Evolutionary conservation across 495 filamentous ascomycete genomes (phyloP).

Genomic region (Corynascus novoguineensis): DNA sequence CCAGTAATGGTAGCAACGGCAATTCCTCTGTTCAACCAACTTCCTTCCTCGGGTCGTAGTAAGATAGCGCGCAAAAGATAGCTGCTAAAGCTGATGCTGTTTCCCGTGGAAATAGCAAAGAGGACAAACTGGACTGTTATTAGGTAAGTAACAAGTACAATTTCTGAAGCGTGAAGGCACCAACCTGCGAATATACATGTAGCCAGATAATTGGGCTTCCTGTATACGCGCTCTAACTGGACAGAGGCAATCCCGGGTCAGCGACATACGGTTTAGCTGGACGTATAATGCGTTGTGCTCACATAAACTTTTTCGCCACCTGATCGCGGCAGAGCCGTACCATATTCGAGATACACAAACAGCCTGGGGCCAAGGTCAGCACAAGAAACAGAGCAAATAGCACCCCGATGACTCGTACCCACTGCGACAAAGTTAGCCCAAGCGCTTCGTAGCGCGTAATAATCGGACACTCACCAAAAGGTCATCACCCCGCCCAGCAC

Average conservation of each 20-base stretch:
- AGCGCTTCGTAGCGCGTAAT: background rate
- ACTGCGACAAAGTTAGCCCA: slow-evolving; percentile 10
- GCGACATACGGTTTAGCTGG: background rate
- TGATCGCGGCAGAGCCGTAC: slow-evolving; percentile 31
- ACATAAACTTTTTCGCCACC: slow-evolving; percentile 36
- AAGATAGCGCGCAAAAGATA: slow-evolving; percentile 30
- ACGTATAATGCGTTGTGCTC: background rate
- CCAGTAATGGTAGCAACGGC: slow-evolving; percentile 40
- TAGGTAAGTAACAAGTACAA: background rate
- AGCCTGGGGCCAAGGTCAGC: slow-evolving; percentile 17
- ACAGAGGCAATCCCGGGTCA: background rate
- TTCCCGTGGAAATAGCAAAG: slow-evolving; percentile 35
- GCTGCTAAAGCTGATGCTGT: slow-evolving; percentile 29
- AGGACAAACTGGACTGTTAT: slow-evolving; percentile 33
- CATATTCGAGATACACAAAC: slow-evolving; percentile 36
- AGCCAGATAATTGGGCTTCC: slow-evolving; percentile 29
- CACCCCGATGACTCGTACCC: slow-evolving; percentile 10
- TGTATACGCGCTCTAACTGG: slow-evolving; percentile 33
- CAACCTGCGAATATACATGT: slow-evolving; percentile 32
- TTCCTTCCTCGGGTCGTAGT: slow-evolving; percentile 12
- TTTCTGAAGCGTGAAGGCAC: background rate
- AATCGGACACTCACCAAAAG: slow-evolving; percentile 22
- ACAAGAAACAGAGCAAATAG: background rate
- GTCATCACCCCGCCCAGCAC: slow-evolving; percentile 32
- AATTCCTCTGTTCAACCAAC: slow-evolving; percentile 31